A percentile compares a stretch with the other conserved stretches of the same genome.
Conservation (phyloP, 768 basidiomycete species). For the Cystofilobasidium capitatum region DNA sequence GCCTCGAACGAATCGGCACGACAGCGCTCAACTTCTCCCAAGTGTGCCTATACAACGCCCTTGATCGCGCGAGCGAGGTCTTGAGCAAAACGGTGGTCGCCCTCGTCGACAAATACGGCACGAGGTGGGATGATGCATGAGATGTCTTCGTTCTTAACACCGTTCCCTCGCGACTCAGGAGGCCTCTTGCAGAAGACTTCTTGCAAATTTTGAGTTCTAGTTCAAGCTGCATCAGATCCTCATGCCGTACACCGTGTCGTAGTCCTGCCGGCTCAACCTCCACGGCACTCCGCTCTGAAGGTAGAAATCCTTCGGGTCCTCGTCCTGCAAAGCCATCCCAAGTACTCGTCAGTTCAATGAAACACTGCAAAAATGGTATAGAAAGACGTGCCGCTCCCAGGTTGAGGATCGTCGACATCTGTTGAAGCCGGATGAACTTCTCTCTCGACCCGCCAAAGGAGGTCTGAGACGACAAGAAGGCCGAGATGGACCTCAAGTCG, state of each 20-base stretch:
- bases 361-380: not conserved
- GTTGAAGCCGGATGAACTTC: conserved; percentile 82
- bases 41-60: too few relatives aligned
- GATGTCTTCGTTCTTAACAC: too few relatives aligned
- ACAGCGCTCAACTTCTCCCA: too few relatives aligned
- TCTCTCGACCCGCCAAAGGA: conserved; percentile 82
- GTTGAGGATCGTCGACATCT: conserved; percentile 84
- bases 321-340: conserved; percentile 52
- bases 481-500: conserved; percentile 72
- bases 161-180: too few relatives aligned
- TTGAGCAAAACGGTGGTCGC: too few relatives aligned
- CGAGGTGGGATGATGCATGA: too few relatives aligned
- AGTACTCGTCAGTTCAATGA: conserved; percentile 5
- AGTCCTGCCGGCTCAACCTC: conserved; percentile 70
- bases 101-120: too few relatives aligned
- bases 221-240: conserved; percentile 45
- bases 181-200: too few relatives aligned
- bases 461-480: conserved; percentile 78
- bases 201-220: too few relatives aligned
- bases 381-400: conserved; percentile 57
- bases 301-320: conserved; percentile 90
- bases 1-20: too few relatives aligned
- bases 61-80: too few relatives aligned
- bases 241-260: conserved; percentile 56
- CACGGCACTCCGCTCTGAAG: conserved; percentile 84